Percentiles rank a stretch among this genome's conserved stretches.
phyloP scores from a whole-genome alignment of 208 protist species.

The Crithidia fasciculata region DNA sequence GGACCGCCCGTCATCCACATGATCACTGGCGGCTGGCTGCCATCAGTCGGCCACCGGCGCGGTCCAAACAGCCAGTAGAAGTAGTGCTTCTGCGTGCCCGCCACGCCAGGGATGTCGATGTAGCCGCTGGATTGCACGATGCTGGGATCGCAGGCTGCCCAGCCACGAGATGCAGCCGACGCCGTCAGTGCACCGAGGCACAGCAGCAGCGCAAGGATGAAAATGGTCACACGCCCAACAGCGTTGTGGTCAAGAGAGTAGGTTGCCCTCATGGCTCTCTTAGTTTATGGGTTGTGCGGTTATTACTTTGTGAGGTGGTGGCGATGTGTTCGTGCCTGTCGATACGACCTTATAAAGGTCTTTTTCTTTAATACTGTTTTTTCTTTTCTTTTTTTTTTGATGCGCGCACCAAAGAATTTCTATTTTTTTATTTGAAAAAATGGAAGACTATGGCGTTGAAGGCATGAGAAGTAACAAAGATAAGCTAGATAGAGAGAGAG shows the following conservation, averaged over 20 bases:
- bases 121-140: slow-evolving; percentile 78
- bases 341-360: no score
- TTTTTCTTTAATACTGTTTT: no score
- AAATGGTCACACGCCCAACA: neutral
- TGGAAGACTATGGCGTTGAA: no score
- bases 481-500: no score
- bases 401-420: no score
- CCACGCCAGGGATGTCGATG: slow-evolving; percentile 60
- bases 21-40: slow-evolving; percentile 67
- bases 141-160: slow-evolving; percentile 42
- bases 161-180: slow-evolving; percentile 25
- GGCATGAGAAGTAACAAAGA: no score
- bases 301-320: no score
- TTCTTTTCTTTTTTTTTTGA: no score
- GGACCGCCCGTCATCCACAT: slow-evolving; percentile 93
- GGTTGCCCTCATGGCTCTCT: no score
- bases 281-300: no score
- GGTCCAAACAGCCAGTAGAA: slow-evolving; percentile 93
- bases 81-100: slow-evolving; percentile 50
- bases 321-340: no score
- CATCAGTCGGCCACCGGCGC: slow-evolving; percentile 42
- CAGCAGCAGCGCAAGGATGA: neutral
- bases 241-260: neutral
- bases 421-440: no score
- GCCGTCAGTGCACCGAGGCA: neutral